These are phyloP conservation scores for Pichia nakasei DNA, from an alignment of 805 yeast species.

Conservation along the genomic window DNA sequence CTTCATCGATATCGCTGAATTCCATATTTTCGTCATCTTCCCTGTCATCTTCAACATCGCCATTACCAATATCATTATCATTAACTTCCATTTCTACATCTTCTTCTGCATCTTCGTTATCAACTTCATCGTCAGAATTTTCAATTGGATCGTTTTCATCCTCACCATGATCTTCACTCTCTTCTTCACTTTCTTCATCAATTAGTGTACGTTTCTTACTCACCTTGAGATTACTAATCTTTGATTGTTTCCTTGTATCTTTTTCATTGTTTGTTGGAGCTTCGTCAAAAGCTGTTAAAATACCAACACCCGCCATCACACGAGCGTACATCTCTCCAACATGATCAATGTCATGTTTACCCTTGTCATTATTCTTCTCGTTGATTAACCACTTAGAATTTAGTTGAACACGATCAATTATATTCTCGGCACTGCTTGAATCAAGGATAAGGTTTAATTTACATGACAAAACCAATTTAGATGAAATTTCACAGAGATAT, in stretches of 20 bases:
- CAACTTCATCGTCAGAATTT: slow-evolving; percentile 10
- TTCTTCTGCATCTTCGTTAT: slow-evolving; percentile 8
- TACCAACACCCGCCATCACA: neutral
- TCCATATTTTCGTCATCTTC: neutral
- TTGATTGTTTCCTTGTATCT: neutral
- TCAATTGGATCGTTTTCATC: slow-evolving; percentile 10
- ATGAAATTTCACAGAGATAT: slow-evolving; percentile 16
- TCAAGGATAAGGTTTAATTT: neutral
- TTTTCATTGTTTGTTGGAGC: neutral
- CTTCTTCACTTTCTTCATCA: slow-evolving; percentile 3
- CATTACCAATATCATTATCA: slow-evolving; percentile 8
- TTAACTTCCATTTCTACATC: slow-evolving; percentile 1
- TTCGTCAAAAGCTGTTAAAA: neutral
- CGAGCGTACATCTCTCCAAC: slow-evolving; percentile 11
- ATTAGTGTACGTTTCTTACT: slow-evolving; percentile 2
- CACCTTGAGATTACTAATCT: neutral
- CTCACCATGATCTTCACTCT: slow-evolving; percentile 7
- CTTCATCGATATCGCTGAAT: neutral
- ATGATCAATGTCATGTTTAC: neutral
- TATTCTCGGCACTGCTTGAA: slow-evolving; percentile 2
- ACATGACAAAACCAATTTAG: slow-evolving; percentile 17
- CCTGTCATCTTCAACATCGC: slow-evolving; percentile 7
- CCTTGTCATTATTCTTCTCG: slow-evolving; percentile 4
- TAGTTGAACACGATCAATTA: slow-evolving; percentile 14
- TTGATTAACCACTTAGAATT: slow-evolving; percentile 18